phyloP scores from a whole-genome alignment of 2,329 filamentous ascomycete genomes.

The Apiospora phragmitis region DNA sequence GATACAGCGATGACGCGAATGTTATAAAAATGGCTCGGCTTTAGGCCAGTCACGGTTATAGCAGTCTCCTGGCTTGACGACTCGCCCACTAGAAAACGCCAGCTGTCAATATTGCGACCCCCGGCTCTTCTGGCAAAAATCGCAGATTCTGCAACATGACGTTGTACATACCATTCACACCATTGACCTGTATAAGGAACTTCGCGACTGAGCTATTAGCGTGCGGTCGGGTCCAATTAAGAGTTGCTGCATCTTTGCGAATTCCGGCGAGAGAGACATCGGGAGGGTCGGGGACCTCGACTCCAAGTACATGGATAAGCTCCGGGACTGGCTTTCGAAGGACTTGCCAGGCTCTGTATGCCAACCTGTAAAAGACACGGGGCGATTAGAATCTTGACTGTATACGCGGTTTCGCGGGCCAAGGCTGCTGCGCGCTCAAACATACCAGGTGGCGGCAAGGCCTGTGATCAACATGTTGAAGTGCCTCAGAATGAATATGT shows the following conservation, averaged over 20 bases:
- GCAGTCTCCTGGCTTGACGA: slow-evolving; percentile 78
- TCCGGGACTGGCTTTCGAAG: slow-evolving; percentile 89
- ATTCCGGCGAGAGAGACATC: slow-evolving; percentile 90
- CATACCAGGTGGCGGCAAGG: slow-evolving; percentile 55
- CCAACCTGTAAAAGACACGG: slow-evolving; percentile 57
- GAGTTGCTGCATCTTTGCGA: slow-evolving; percentile 79
- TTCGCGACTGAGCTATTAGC: slow-evolving; percentile 71
- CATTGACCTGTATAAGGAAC: slow-evolving; percentile 92
- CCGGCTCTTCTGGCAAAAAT: not conserved
- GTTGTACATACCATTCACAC: slow-evolving; percentile 70
- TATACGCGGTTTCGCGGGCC: not conserved
- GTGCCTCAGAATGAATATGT: slow-evolving; percentile 48
- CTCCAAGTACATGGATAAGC: slow-evolving; percentile 84
- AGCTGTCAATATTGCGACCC: slow-evolving; percentile 18
- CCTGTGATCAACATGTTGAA: slow-evolving; percentile 57
- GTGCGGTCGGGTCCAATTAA: slow-evolving; percentile 84
- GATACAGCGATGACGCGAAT: slow-evolving; percentile 91
- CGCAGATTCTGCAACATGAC: not conserved
- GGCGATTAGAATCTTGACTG: slow-evolving; percentile 1
- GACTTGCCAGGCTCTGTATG: slow-evolving; percentile 84
- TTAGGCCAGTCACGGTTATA: slow-evolving; percentile 87
- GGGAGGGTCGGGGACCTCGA: slow-evolving; percentile 89
- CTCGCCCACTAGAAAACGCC: slow-evolving; percentile 68
- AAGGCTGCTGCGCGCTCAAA: slow-evolving; percentile 15
- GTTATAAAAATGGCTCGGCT: slow-evolving; percentile 88